Percentiles rank a stretch among this genome's conserved stretches.
phyloP scores from a whole-genome alignment of 305 asterid genomes.

The Lippia alba region DNA sequence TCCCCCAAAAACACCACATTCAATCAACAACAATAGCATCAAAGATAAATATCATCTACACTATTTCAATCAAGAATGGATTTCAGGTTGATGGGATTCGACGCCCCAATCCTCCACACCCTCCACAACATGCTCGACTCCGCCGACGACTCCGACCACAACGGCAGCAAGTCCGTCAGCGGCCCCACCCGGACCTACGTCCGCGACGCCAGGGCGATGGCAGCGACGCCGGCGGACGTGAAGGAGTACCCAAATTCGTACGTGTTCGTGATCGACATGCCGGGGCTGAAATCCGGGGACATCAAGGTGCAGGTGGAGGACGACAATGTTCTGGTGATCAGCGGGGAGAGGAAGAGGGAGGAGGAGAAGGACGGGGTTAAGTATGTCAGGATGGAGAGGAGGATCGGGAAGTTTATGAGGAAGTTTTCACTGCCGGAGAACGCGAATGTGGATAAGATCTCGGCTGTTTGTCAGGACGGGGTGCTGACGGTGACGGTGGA shows the following conservation, averaged over 20 bases:
- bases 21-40: background rate
- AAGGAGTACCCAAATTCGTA: conserved; percentile 56
- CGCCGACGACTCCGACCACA: conserved; percentile 44
- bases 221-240: conserved; percentile 74
- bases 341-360: conserved; percentile 68
- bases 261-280: conserved; percentile 70
- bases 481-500: conserved; percentile 72
- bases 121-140: conserved; percentile 58
- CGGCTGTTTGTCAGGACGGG: conserved; percentile 77
- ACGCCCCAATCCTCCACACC: conserved; percentile 61
- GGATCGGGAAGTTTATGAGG: conserved; percentile 73
- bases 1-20: background rate
- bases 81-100: conserved; percentile 55
- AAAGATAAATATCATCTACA: background rate
- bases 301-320: conserved; percentile 76
- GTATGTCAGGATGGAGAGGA: conserved; percentile 70
- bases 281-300: conserved; percentile 74
- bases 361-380: conserved; percentile 65
- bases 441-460: conserved; percentile 58
- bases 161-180: conserved; percentile 44
- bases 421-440: conserved; percentile 69
- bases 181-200: conserved; percentile 62
- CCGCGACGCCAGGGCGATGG: conserved; percentile 82
- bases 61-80: conserved; percentile 44
- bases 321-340: conserved; percentile 57